Conservation (phyloP, 176 grass and related monocot species). For the Neostapfia colusana region DNA sequence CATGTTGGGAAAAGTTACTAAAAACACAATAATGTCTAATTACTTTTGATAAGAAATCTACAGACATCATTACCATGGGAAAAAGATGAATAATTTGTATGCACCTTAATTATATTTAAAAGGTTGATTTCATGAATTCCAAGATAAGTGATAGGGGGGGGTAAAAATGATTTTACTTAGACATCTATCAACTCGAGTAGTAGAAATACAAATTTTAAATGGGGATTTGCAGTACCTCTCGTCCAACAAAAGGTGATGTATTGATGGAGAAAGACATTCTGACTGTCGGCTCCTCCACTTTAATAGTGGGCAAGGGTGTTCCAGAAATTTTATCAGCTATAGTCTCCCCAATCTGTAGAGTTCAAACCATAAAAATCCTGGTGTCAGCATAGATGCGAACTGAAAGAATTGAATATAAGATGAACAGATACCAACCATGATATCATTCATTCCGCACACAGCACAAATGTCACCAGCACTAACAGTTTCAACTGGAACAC, state of each 20-base stretch:
- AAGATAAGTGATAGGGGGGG: neutral
- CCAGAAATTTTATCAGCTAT: constrained; percentile 90
- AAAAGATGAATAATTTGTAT: neutral
- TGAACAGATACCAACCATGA: constrained; percentile 69
- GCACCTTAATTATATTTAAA: neutral
- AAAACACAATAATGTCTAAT: neutral
- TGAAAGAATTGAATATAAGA: constrained; percentile 35
- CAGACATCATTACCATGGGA: neutral
- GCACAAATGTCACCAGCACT: constrained; percentile 98
- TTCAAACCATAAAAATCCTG: constrained; percentile 37
- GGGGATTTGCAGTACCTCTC: no score
- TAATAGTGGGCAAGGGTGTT: constrained; percentile 84
- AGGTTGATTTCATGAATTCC: neutral
- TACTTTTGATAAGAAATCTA: neutral
- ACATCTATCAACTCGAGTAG: neutral
- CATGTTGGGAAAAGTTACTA: no score
- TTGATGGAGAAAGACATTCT: constrained; percentile 99
- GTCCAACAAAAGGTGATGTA: constrained; percentile 94
- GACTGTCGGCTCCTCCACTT: constrained; percentile 97
- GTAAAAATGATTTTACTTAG: constrained; percentile 22
- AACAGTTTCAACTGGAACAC: constrained; percentile 72
- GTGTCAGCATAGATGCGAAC: constrained; percentile 33
- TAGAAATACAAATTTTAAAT: constrained; percentile 27
- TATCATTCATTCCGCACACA: constrained; percentile 90
- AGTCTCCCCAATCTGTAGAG: constrained; percentile 89